Evolutionary conservation across 768 basidiomycete species (phyloP), one percentile per base, ranked within the genome.

Genomic region (Boletales sp.): DNA sequence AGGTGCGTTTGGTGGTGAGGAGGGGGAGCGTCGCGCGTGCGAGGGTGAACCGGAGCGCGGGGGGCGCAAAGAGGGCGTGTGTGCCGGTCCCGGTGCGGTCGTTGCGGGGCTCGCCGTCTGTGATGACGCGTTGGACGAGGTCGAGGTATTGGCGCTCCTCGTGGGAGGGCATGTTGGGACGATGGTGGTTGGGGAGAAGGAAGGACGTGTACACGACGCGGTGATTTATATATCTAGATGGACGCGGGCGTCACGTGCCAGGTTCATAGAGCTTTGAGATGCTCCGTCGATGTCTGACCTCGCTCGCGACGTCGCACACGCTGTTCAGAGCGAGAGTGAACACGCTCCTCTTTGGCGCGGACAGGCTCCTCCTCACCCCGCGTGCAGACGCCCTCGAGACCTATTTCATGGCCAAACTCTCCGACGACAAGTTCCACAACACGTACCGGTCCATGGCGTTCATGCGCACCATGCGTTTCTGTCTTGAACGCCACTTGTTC

Each of bases 71-170:
- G 65, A 95, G 66, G 44, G 94, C 86, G 57, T 90, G 71, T 10
- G 94, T 97, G 47, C 95, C 95, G 0, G 95, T 97, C 15, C 95
- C 95, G 0, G 95, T 99, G 43, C 95, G 84, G 64, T 99, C 95
- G 48, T 87, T 82, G 31, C 95, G 84, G 10, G 70, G 55, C 50
- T 90, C 90, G 11, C 95, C 95, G 0, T 76, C 75, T 36, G 81
- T 75, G 37, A 97, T 76, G 54, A 94, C 86, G 54, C 76, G 77
- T 49, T 79, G 70, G 49, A 97, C 89, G 59, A 99, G 84, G 50
- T 79, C 67, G 37, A 96, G 82, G 65, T 99, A 98, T 67, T 97
- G 94, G 39, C 81, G 61, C 68, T 99, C 95, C 59, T 96, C 93
- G 70, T 91, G 89, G n/a, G 41, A 25, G 36, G 30, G 0, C 53